These are phyloP conservation scores for Camelina hispida DNA, from an alignment of 345 rosid species.

Conservation along the genomic window DNA sequence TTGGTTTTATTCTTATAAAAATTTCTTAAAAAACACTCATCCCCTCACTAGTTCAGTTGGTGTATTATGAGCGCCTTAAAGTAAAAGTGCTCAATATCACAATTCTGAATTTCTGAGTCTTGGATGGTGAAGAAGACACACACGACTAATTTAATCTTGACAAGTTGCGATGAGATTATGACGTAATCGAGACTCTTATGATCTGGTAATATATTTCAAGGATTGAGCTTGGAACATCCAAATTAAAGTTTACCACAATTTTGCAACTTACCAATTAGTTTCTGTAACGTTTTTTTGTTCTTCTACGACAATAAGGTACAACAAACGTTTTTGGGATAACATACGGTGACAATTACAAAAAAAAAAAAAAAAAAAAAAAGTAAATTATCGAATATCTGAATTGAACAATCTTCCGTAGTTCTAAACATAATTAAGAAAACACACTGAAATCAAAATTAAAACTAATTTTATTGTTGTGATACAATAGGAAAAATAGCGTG, in stretches of 20 bases:
- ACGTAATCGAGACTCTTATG: no score
- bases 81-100: background rate
- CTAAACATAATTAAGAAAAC: background rate
- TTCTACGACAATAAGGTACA: background rate
- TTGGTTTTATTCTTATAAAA: constrained; percentile 23
- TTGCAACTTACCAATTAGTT: no score
- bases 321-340: background rate
- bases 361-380: no score
- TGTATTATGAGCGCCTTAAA: constrained; percentile 8
- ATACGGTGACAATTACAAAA: no score
- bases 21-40: background rate
- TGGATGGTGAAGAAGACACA: no score
- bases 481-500: background rate
- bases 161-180: no score
- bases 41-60: background rate
- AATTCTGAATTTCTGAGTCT: no score
- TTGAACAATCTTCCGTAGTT: background rate
- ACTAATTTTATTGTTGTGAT: background rate
- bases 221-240: no score
- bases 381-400: background rate
- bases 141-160: no score
- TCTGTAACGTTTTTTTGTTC: no score
- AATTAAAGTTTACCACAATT: no score
- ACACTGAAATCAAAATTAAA: background rate
- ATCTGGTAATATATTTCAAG: no score